Evolutionary conservation across 768 basidiomycete species (phyloP), one percentile per base, ranked within the genome.

Genomic region (Pholiota microspora): DNA sequence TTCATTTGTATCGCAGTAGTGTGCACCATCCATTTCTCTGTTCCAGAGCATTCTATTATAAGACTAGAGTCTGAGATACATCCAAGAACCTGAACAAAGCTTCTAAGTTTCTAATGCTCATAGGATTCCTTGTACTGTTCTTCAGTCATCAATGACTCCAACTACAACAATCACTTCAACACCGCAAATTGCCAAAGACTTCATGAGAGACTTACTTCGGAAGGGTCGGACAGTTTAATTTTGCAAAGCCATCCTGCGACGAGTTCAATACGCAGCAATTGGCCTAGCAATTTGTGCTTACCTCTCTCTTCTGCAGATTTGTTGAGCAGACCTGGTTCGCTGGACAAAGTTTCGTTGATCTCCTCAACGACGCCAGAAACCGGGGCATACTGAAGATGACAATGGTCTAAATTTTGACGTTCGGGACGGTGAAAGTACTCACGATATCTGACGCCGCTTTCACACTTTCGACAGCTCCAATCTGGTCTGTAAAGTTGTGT

Each of bases 401-500:
- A 23, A 49, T 45, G 29, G 13, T 40, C 6, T 21, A 49, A 35
- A 53, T 8, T 32, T 24, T 10, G 27, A 48, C 50, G 40, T 31
- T 42, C 28, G 51, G 48, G 36, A 51, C 21, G 32, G 15, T 54
- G 5, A 50, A 48, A 49, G 10, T 32, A 67, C 67, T 25, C 51
- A 91, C 92, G 66, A 98, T 94, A 67, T 98, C 94, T 1, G 94
- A 95, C 34, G 94, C 93, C 25, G 94, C 94, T 69, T 98, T 98
- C 53, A 97, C 94, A 58, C 94, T 96, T 71, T 97, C 94, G 8
- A 98, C 93, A 6, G 91, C 91, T 47, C 94, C 94, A 67, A 96
- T 89, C 59, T 85, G 73, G 44, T 89, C 94, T 94, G 57, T 4
- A 53, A 45, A 45, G 36, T 21, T 18, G 24, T 24, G 23, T 4